Percentiles rank a stretch among this genome's conserved stretches.
Evolutionary conservation across 805 yeast genomes (phyloP).

Genomic region (Diddensiella santjacobensis): DNA sequence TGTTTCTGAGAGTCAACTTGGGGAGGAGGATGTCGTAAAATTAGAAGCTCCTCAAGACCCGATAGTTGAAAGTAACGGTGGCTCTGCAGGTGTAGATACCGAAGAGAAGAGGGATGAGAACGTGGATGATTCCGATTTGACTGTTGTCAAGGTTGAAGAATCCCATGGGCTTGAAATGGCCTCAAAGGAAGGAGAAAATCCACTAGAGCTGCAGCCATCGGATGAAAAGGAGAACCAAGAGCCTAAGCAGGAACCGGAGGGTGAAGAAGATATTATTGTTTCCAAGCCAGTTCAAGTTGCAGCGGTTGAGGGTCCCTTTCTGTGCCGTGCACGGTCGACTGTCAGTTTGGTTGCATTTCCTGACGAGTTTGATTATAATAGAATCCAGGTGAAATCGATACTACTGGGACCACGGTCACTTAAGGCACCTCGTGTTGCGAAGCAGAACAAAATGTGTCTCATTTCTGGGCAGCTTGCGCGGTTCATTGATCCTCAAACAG

Average conservation of each 20-base stretch:
- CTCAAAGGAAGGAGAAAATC: not conserved
- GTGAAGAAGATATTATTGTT: conserved; percentile 1
- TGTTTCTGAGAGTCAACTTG: conserved; percentile 36
- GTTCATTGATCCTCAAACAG: conserved; percentile 84
- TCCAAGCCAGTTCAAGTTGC: conserved; percentile 1
- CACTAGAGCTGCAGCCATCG: conserved; percentile 1
- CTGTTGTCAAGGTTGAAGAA: not conserved
- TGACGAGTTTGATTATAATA: conserved; percentile 16
- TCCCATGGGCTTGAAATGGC: not conserved
- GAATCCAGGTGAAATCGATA: conserved; percentile 15
- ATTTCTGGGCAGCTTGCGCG: conserved; percentile 76
- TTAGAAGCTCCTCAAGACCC: conserved; percentile 29
- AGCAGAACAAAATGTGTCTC: conserved; percentile 61
- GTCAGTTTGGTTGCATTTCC: conserved; percentile 17
- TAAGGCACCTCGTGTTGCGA: conserved; percentile 38
- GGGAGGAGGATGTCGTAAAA: conserved; percentile 38
- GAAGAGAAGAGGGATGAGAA: conserved; percentile 10
- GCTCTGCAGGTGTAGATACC: conserved; percentile 13
- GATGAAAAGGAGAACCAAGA: conserved; percentile 11
- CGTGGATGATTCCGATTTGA: conserved; percentile 11
- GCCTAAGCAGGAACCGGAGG: not conserved
- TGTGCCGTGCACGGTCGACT: conserved; percentile 12
- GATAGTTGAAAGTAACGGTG: conserved; percentile 18
- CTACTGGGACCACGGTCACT: conserved; percentile 34
- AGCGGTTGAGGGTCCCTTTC: conserved; percentile 22